Percentiles rank a stretch among this genome's conserved stretches.
Evolutionary conservation across 208 protist genomes (phyloP).

Genomic region (Eutreptiella sp.): DNA sequence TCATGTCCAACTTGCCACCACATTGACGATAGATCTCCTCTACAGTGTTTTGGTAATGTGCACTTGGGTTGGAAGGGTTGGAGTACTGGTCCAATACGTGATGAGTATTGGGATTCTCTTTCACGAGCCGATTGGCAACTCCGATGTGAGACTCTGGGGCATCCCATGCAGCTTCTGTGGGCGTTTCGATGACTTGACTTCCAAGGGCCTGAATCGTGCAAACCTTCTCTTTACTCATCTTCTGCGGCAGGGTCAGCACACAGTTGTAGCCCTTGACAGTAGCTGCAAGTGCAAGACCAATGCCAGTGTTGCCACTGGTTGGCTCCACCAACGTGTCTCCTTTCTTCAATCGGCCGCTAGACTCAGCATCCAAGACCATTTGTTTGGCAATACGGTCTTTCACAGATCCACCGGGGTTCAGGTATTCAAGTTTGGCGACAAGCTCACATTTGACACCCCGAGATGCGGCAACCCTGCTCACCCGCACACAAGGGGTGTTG

Average conservation of each 20-base stretch:
- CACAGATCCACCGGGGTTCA: slow-evolving; percentile 74
- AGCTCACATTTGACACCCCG: slow-evolving; percentile 57
- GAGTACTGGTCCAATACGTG: slow-evolving; percentile 93
- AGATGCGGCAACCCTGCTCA: slow-evolving; percentile 64
- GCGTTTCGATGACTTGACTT: slow-evolving; percentile 90
- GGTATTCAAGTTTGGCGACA: slow-evolving; percentile 11
- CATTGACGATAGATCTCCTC: slow-evolving; percentile 89
- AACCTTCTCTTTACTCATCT: slow-evolving; percentile 97
- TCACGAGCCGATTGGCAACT: slow-evolving; percentile 76
- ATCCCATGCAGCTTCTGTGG: slow-evolving; percentile 87
- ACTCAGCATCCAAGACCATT: slow-evolving; percentile 92
- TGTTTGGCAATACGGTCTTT: slow-evolving; percentile 94
- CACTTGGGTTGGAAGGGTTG: slow-evolving; percentile 86
- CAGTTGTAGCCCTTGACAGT: slow-evolving; percentile 89
- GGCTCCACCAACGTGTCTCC: slow-evolving; percentile 92
- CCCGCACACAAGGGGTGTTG: slow-evolving; percentile 71
- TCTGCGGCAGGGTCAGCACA: slow-evolving; percentile 95
- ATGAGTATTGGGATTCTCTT: slow-evolving; percentile 81
- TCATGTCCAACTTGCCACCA: slow-evolving; percentile 88
- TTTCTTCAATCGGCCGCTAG: slow-evolving; percentile 74
- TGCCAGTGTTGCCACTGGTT: slow-evolving; percentile 91
- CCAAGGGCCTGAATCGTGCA: slow-evolving; percentile 78
- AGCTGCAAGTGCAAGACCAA: slow-evolving; percentile 89
- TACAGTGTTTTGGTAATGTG: slow-evolving; percentile 90
- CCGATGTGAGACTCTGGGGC: slow-evolving; percentile 91